Evolutionary conservation across 2,329 filamentous ascomycete genomes (phyloP).

Genomic region (Cladophialophora psammophila): DNA sequence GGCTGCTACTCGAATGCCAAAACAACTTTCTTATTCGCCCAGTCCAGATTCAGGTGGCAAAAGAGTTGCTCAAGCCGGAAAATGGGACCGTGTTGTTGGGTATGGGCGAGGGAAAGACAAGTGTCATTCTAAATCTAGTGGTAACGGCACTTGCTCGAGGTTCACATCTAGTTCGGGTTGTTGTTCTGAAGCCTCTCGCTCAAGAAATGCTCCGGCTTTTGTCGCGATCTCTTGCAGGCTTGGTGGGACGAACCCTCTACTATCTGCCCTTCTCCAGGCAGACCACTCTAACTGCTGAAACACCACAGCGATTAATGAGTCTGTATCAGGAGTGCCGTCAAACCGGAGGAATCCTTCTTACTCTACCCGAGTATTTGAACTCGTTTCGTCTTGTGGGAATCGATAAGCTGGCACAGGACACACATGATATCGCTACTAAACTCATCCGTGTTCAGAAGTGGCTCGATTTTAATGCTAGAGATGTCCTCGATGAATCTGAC

Average conservation of each 20-base stretch:
- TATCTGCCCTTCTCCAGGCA: slow-evolving; percentile 59
- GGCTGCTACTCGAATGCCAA: slow-evolving; percentile 70
- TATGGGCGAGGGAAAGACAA: slow-evolving; percentile 76
- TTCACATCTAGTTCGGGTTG: slow-evolving; percentile 60
- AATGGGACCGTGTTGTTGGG: slow-evolving; percentile 71
- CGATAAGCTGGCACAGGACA: slow-evolving; percentile 52
- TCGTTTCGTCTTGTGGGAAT: slow-evolving; percentile 70
- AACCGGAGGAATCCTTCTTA: slow-evolving; percentile 63
- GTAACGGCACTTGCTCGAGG: slow-evolving; percentile 62
- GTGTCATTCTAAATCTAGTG: slow-evolving; percentile 72
- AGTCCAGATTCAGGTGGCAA: slow-evolving; percentile 66
- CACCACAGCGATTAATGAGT: slow-evolving; percentile 48
- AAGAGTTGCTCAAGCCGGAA: slow-evolving; percentile 59
- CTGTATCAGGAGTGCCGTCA: slow-evolving; percentile 58
- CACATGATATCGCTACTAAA: slow-evolving; percentile 41
- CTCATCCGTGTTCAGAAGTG: slow-evolving; percentile 56
- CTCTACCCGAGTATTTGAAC: slow-evolving; percentile 69
- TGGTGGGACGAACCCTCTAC: slow-evolving; percentile 54
- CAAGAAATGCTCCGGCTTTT: slow-evolving; percentile 68
- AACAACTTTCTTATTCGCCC: slow-evolving; percentile 66
- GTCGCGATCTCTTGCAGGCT: slow-evolving; percentile 53
- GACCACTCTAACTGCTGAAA: slow-evolving; percentile 38
- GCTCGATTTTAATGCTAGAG: slow-evolving; percentile 56
- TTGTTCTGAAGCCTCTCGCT: slow-evolving; percentile 68
- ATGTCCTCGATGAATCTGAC: slow-evolving; percentile 71